Percentiles rank a stretch among this genome's conserved stretches.
Conservation (phyloP, 2,329 filamentous ascomycete species). For the Talaromyces sp. region DNA sequence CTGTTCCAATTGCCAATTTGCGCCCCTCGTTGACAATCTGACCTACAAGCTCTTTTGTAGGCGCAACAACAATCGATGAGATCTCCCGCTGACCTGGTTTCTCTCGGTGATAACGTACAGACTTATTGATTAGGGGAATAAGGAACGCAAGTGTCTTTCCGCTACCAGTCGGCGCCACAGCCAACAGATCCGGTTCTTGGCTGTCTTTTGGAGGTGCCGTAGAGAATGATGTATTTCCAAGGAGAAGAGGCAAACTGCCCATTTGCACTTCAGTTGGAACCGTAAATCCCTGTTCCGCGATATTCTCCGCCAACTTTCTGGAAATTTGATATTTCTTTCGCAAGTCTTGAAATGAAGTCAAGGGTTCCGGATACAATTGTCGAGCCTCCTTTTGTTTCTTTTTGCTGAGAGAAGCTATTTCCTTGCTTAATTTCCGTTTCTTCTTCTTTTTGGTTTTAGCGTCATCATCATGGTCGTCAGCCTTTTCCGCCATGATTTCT, state of each 20-base stretch:
- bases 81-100: constrained; percentile 54
- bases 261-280: constrained; percentile 93
- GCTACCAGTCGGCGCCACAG: constrained; percentile 89
- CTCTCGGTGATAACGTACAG: constrained; percentile 53
- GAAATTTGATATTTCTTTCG: constrained; percentile 68
- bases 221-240: constrained; percentile 46
- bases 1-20: constrained; percentile 72
- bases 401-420: constrained; percentile 43
- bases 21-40: constrained; percentile 78
- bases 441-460: constrained; percentile 31
- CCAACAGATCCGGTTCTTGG: constrained; percentile 66
- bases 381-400: constrained; percentile 48
- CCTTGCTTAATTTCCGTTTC: constrained; percentile 53
- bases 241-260: constrained; percentile 71
- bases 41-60: constrained; percentile 73
- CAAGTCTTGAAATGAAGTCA: constrained; percentile 71
- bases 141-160: constrained; percentile 94
- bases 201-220: constrained; percentile 26
- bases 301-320: constrained; percentile 67
- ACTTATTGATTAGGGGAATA: constrained; percentile 75
- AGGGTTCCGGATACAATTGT: constrained; percentile 70
- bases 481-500: constrained; percentile 25
- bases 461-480: constrained; percentile 18
- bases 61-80: constrained; percentile 67
- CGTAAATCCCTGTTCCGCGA: constrained; percentile 76